Conservation (phyloP, 108 stramenopile genomes). For the Fistulifera solaris region DNA sequence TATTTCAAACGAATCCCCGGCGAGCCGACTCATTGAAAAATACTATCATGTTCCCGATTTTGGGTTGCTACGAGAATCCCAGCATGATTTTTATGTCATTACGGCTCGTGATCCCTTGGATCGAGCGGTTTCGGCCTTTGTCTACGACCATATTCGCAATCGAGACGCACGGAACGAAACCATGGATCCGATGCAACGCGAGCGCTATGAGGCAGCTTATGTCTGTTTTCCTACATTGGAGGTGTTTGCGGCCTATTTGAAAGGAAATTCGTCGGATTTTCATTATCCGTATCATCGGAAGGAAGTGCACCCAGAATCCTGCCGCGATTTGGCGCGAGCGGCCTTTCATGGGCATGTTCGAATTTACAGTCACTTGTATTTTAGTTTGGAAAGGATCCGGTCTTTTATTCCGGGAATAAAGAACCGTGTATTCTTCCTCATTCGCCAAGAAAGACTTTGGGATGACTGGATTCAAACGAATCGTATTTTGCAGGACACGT, state of each 20-base stretch:
- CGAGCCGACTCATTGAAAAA: constrained; percentile 8
- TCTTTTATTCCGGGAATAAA: constrained; percentile 1
- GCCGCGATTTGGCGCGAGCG: constrained; percentile 5
- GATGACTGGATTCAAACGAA: constrained; percentile 46
- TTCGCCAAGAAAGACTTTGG: constrained; percentile 45
- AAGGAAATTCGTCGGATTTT: constrained; percentile 17
- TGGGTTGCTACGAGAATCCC: constrained; percentile 17
- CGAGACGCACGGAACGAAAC: constrained; percentile 3
- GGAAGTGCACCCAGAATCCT: constrained; percentile 10
- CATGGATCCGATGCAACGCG: neutral
- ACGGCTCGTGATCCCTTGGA: constrained; percentile 49
- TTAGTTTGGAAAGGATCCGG: constrained; percentile 13
- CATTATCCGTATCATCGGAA: constrained; percentile 29
- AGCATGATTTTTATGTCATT: constrained; percentile 29
- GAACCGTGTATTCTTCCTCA: constrained; percentile 16
- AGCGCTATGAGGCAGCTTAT: constrained; percentile 8
- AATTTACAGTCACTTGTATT: constrained; percentile 33
- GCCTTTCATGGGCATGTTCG: constrained; percentile 30
- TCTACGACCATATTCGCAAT: constrained; percentile 25
- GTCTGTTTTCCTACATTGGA: constrained; percentile 39
- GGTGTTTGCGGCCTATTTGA: constrained; percentile 17
- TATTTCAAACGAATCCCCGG: constrained; percentile 6
- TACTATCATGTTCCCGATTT: constrained; percentile 51
- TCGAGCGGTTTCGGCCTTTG: constrained; percentile 41
- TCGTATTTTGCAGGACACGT: constrained; percentile 11